Evolutionary conservation across 2,329 filamentous ascomycete genomes (phyloP).

Genomic region (Colletotrichum cuscutae): DNA sequence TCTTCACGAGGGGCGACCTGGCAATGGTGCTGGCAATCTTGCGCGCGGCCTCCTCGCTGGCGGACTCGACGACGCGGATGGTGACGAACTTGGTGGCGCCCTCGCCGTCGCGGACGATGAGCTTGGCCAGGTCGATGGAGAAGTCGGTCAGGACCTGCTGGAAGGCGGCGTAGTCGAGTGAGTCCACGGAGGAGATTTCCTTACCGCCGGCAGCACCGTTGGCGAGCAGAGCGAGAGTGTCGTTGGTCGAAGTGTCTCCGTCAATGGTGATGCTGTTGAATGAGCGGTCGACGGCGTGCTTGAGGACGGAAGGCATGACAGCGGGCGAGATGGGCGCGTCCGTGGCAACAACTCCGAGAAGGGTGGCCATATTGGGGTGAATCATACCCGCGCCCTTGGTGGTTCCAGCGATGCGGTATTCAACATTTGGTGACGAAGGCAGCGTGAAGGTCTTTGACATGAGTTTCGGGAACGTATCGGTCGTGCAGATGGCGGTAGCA

Average conservation of each 20-base stretch:
- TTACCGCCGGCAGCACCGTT: constrained; percentile 89
- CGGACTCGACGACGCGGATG: constrained; percentile 81
- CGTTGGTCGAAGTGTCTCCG: constrained; percentile 97
- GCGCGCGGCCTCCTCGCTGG: constrained; percentile 76
- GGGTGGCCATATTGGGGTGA: constrained; percentile 97
- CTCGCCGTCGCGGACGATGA: constrained; percentile 95
- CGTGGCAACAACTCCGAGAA: constrained; percentile 91
- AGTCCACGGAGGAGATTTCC: constrained; percentile 65
- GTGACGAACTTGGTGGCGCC: constrained; percentile 99
- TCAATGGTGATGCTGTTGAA: constrained; percentile 99
- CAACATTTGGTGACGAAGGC: constrained; percentile 78
- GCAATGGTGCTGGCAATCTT: constrained; percentile 90
- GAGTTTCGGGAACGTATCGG: constrained; percentile 97
- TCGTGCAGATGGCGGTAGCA: constrained; percentile 95
- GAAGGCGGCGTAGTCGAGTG: constrained; percentile 76
- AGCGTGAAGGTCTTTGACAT: constrained; percentile 86
- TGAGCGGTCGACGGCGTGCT: constrained; percentile 79
- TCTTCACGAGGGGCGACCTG: constrained; percentile 93
- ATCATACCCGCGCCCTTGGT: constrained; percentile 99
- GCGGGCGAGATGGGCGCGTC: constrained; percentile 81
- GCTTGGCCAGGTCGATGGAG: constrained; percentile 85
- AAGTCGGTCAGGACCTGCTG: constrained; percentile 78
- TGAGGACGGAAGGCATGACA: constrained; percentile 76
- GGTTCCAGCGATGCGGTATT: constrained; percentile 91
- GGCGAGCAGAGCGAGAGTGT: constrained; percentile 93